Conservation (phyloP, 2,329 filamentous ascomycete species). For the Stylonectria norvegica region DNA sequence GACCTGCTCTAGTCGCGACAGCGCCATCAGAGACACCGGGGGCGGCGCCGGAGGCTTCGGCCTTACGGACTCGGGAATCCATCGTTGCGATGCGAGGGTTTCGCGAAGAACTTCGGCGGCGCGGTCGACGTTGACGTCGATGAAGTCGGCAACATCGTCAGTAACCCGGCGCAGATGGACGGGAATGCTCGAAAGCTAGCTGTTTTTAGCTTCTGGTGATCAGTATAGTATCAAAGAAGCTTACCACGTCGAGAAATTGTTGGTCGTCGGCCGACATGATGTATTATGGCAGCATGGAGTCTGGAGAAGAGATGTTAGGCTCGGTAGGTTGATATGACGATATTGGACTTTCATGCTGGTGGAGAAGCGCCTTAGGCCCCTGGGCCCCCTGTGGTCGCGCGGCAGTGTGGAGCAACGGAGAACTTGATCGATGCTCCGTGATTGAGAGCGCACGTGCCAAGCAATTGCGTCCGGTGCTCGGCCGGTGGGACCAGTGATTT, state of each 20-base stretch:
- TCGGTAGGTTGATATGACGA: constrained; percentile 28
- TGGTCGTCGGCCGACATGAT: constrained; percentile 77
- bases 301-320: constrained; percentile 23
- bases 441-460: not conserved
- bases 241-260: constrained; percentile 73
- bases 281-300: constrained; percentile 17
- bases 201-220: constrained; percentile 10
- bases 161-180: constrained; percentile 69
- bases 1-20: constrained; percentile 47
- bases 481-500: too few relatives aligned
- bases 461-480: not conserved
- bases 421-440: constrained; percentile 9
- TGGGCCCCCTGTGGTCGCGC: constrained; percentile 21
- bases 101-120: constrained; percentile 70
- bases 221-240: constrained; percentile 26
- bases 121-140: constrained; percentile 77
- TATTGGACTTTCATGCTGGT: constrained; percentile 25
- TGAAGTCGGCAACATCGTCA: constrained; percentile 69
- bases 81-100: constrained; percentile 61
- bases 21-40: constrained; percentile 32
- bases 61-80: constrained; percentile 69
- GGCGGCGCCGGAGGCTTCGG: constrained; percentile 48
- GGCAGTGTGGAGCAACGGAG: constrained; percentile 21
- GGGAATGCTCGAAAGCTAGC: constrained; percentile 50
- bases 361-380: constrained; percentile 21